These are phyloP conservation scores for Entelexis sorbosivorans DNA, from an alignment of 1,139 yeast species.

Conservation along the genomic window DNA sequence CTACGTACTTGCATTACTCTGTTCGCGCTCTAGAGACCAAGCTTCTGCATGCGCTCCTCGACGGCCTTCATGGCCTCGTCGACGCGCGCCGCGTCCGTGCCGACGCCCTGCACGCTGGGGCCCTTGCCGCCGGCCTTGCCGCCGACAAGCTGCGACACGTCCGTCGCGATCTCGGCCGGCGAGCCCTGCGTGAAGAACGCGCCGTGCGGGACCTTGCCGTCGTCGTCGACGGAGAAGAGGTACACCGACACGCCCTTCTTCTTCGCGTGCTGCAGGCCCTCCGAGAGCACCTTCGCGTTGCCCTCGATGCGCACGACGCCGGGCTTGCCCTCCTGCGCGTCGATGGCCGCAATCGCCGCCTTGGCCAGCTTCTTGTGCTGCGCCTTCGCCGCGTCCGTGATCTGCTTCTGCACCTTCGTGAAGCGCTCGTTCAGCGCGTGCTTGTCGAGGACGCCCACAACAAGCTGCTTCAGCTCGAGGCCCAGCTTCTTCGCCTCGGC, in stretches of 20 bases:
- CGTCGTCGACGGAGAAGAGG: conserved; percentile 65
- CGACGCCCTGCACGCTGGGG: conserved; percentile 93
- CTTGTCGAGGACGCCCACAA: conserved; percentile 74
- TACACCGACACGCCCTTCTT: conserved; percentile 70
- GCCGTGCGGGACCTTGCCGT: conserved; percentile 85
- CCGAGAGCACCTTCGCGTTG: conserved; percentile 88
- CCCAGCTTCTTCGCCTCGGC: conserved; percentile 70
- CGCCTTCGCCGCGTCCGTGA: conserved; percentile 76
- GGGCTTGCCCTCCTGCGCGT: conserved; percentile 34
- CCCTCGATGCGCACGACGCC: conserved; percentile 54
- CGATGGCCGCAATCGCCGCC: conserved; percentile 67
- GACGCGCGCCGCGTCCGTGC: conserved; percentile 64
- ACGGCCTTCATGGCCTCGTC: conserved; percentile 55
- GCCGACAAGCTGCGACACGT: conserved; percentile 66
- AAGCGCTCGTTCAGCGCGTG: conserved; percentile 63
- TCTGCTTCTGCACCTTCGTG: conserved; percentile 67
- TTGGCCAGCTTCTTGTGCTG: conserved; percentile 82
- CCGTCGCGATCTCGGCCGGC: conserved; percentile 63
- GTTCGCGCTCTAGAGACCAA: neutral
- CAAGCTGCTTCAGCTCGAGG: conserved; percentile 67
- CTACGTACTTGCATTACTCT: neutral
- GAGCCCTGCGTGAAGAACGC: conserved; percentile 70
- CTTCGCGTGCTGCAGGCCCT: conserved; percentile 78
- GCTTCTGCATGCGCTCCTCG: conserved; percentile 38
- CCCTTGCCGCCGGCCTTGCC: conserved; percentile 99